Percentiles rank a stretch among this genome's conserved stretches.
Evolutionary conservation across 2,329 filamentous ascomycete genomes (phyloP).

Genomic region (Ramularia collo-cygni): DNA sequence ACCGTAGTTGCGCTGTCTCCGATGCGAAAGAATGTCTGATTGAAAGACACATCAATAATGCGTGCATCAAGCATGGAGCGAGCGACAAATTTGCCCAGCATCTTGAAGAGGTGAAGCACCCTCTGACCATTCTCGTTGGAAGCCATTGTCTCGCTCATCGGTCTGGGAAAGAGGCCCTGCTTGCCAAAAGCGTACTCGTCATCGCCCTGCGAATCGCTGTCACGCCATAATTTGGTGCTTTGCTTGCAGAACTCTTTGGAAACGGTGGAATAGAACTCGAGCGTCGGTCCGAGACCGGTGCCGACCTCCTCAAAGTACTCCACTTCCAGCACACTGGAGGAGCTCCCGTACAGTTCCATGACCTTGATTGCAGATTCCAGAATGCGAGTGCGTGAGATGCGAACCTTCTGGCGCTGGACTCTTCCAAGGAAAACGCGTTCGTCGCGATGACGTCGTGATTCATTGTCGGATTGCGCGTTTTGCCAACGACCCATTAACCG

Average conservation of each 20-base stretch:
- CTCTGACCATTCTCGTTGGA: slow-evolving; percentile 74
- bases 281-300: slow-evolving; percentile 86
- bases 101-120: slow-evolving; percentile 80
- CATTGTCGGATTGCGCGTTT: slow-evolving; percentile 75
- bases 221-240: slow-evolving; percentile 93
- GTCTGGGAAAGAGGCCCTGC: slow-evolving; percentile 83
- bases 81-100: slow-evolving; percentile 94
- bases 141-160: slow-evolving; percentile 73
- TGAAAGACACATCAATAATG: slow-evolving; percentile 96
- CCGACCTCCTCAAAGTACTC: slow-evolving; percentile 99
- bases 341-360: slow-evolving; percentile 97
- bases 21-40: slow-evolving; percentile 94
- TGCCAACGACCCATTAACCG: slow-evolving; percentile 98
- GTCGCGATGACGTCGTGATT: slow-evolving; percentile 72
- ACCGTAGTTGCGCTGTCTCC: slow-evolving; percentile 63
- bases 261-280: slow-evolving; percentile 97
- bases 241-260: slow-evolving; percentile 97
- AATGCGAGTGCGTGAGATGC: slow-evolving; percentile 89
- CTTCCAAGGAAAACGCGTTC: slow-evolving; percentile 87
- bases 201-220: slow-evolving; percentile 66
- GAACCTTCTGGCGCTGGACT: slow-evolving; percentile 93
- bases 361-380: slow-evolving; percentile 96
- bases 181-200: slow-evolving; percentile 81
- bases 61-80: slow-evolving; percentile 96
- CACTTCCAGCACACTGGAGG: slow-evolving; percentile 89